A percentile compares a stretch with the other conserved stretches of the same genome.
Conservation (phyloP, 2,329 filamentous ascomycete genomes). For the Lachnellula hyalina region DNA sequence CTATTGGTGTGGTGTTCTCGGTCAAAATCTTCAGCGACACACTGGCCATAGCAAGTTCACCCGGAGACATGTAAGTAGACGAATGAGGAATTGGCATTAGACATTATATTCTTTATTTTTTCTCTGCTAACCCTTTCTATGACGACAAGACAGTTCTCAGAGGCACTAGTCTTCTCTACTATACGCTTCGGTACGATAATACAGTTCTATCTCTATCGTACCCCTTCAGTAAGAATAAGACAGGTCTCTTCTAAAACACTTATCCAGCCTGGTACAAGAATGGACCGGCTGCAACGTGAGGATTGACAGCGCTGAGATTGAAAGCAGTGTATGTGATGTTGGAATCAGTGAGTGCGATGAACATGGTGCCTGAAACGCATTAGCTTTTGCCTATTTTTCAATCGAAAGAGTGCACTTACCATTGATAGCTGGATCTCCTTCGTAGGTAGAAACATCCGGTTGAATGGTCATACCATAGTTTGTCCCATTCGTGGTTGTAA, state of each 20-base stretch:
- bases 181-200: too few species aligned
- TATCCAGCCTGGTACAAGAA: constrained; percentile 75
- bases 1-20: too few species aligned
- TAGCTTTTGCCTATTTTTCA: not conserved
- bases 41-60: too few species aligned
- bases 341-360: constrained; percentile 67
- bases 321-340: constrained; percentile 68
- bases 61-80: too few species aligned
- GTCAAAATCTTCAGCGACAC: too few species aligned
- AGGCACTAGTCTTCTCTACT: too few species aligned
- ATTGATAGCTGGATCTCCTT: constrained; percentile 61
- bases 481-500: constrained; percentile 36
- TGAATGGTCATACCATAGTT: constrained; percentile 54
- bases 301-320: constrained; percentile 68
- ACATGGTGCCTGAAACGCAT: constrained; percentile 54
- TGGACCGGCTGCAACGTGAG: constrained; percentile 66
- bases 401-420: constrained; percentile 38
- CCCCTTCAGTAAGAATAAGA: too few species aligned
- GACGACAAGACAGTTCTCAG: too few species aligned
- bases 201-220: too few species aligned
- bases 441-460: constrained; percentile 63
- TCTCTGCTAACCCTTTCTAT: too few species aligned
- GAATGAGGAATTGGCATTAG: too few species aligned
- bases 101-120: too few species aligned
- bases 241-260: constrained; percentile 14